Evolutionary conservation across 352 stramenopile genomes (phyloP), one percentile per base, ranked within the genome.

Genomic region (Blastocystis sp.): DNA sequence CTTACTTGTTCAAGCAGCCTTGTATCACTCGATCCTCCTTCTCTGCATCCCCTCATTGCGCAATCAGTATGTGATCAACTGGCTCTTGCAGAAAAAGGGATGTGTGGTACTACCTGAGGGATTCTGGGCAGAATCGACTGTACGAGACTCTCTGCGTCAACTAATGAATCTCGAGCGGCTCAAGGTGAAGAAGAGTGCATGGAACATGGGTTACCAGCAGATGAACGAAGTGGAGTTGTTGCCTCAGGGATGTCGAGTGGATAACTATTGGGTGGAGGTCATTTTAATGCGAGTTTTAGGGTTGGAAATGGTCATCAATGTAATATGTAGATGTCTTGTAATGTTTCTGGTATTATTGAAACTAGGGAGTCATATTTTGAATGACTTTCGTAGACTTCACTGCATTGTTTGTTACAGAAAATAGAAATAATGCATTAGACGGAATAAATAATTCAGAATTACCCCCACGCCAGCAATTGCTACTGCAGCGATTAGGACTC

Each of bases 101-200:
- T 26, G 43, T 6, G 47, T 85, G 3, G 20, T 45, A 34, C 54
- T 85, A 9, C 73, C 73, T 9, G 73, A 85, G 37, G 73, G 73
- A 18, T 85, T 85, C 47, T 85, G 73, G 73, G 53, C 73, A 6
- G 73, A 85, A 45, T 85, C 73, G 4, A 85, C 73, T 39, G 73
- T 85, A 26, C 73, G 50, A 37, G 73, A 85, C 16, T 85, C 30
- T 18, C 3, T 85, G 73, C 54, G 73, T 18, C 73, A 85, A 37
- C 20, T 65, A n/a, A 47, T 85, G 73, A 66, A 16, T 30, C 24
- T 85, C 8, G 30, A 85, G 53, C 13, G 26, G 39, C 13, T 37
- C 18, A 24, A 50, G 39, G 43, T 85, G 3, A 37, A 66, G 26
- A 18, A 11, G 50, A n/a, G 20, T 8, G 7, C 30, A 55, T 85